Evolutionary conservation across 805 yeast species (phyloP).

Genomic region (Spencermartinsiella europaea): DNA sequence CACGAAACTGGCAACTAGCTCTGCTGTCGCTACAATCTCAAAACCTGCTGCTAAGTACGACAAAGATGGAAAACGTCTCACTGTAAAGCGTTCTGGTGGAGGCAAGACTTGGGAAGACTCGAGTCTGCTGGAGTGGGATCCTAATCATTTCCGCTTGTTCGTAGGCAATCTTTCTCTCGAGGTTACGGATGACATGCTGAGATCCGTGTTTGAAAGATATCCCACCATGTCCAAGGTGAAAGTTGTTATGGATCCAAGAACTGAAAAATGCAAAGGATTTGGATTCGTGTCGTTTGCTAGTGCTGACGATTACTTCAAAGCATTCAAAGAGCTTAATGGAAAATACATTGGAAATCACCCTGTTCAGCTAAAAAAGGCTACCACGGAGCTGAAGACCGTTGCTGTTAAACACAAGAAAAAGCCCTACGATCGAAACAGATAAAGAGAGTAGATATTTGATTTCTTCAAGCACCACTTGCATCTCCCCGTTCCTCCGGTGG

Average conservation of each 20-base stretch:
- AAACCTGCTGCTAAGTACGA: neutral
- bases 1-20: neutral
- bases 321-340: conserved; percentile 72
- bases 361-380: conserved; percentile 61
- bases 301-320: conserved; percentile 61
- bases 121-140: conserved; percentile 57
- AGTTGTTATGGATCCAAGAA: conserved; percentile 48
- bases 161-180: conserved; percentile 72
- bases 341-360: conserved; percentile 74
- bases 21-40: neutral
- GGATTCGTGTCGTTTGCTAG: conserved; percentile 68
- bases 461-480: no score
- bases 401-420: neutral
- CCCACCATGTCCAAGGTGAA: conserved; percentile 51
- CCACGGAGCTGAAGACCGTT: conserved; percentile 19
- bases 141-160: conserved; percentile 63
- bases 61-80: conserved; percentile 19
- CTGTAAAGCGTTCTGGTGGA: conserved; percentile 43
- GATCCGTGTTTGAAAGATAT: conserved; percentile 50
- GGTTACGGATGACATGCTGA: conserved; percentile 53
- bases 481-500: neutral
- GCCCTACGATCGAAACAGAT: conserved; percentile 6
- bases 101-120: conserved; percentile 46
- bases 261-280: conserved; percentile 54
- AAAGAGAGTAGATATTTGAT: neutral